Evolutionary conservation across 2,329 filamentous ascomycete genomes (phyloP).

Genomic region (Paecilomyces formosus): DNA sequence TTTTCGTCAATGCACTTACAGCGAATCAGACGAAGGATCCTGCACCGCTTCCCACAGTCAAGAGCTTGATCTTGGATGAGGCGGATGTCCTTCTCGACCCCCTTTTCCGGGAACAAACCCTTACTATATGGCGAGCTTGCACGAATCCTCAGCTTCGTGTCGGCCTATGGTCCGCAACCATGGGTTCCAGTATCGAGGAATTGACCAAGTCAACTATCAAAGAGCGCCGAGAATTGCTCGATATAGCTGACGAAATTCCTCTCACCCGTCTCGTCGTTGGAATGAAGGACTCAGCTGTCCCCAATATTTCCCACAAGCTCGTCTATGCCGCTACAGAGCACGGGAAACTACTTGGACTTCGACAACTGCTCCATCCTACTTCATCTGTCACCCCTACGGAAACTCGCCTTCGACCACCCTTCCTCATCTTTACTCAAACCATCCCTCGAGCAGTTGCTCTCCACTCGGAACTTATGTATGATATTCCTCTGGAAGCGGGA

Average conservation of each 20-base stretch:
- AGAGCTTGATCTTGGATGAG: slow-evolving; percentile 78
- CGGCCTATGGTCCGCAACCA: slow-evolving; percentile 92
- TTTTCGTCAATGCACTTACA: slow-evolving; percentile 67
- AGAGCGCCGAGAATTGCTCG: slow-evolving; percentile 41
- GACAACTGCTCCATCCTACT: slow-evolving; percentile 77
- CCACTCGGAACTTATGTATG: slow-evolving; percentile 84
- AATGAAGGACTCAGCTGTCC: slow-evolving; percentile 89
- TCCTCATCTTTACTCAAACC: slow-evolving; percentile 93
- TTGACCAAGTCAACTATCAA: slow-evolving; percentile 63
- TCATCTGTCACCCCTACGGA: slow-evolving; percentile 42
- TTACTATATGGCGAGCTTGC: slow-evolving; percentile 76
- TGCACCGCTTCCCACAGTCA: slow-evolving; percentile 57
- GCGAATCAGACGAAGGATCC: slow-evolving; percentile 37
- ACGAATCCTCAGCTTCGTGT: slow-evolving; percentile 61
- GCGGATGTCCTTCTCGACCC: slow-evolving; percentile 90
- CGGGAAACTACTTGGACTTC: slow-evolving; percentile 84
- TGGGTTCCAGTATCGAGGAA: slow-evolving; percentile 86
- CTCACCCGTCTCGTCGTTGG: slow-evolving; percentile 86
- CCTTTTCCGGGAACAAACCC: slow-evolving; percentile 81
- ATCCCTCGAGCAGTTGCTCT: slow-evolving; percentile 84
- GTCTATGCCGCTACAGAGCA: slow-evolving; percentile 87
- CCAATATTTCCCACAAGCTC: slow-evolving; percentile 82
- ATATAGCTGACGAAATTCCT: slow-evolving; percentile 34
- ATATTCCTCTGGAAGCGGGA: slow-evolving; percentile 83
- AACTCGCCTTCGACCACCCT: slow-evolving; percentile 66